phyloP scores from a whole-genome alignment of 768 basidiomycete species.

The Pleurotus giganteus region DNA sequence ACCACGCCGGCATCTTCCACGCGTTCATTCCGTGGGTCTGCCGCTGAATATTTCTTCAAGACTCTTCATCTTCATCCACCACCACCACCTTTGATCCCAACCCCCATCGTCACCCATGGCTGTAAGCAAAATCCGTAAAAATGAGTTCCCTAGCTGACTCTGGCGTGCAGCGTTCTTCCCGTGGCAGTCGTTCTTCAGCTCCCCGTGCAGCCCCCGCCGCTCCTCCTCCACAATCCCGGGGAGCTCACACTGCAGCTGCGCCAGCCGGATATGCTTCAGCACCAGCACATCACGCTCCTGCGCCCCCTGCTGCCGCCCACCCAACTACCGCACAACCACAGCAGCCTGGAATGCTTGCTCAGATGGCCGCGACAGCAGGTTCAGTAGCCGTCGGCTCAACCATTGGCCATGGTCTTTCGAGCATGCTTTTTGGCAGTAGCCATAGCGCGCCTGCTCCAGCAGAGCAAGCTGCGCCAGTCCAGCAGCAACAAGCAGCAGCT shows the following conservation, averaged over 20 bases:
- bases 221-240: constrained; percentile 43
- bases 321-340: constrained; percentile 42
- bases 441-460: constrained; percentile 41
- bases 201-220: constrained; percentile 41
- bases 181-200: constrained; percentile 64
- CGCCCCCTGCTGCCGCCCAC: constrained; percentile 42
- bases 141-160: neutral
- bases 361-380: constrained; percentile 90
- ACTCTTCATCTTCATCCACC: constrained; percentile 2
- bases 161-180: constrained; percentile 65
- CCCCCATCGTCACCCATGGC: constrained; percentile 40
- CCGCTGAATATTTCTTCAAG: neutral
- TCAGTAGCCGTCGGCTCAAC: constrained; percentile 87
- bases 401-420: constrained; percentile 87
- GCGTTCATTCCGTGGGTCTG: neutral
- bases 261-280: constrained; percentile 43
- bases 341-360: constrained; percentile 72
- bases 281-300: constrained; percentile 33
- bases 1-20: neutral
- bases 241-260: constrained; percentile 50
- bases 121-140: constrained; percentile 31
- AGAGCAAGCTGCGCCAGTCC: constrained; percentile 49
- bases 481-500: constrained; percentile 47
- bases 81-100: constrained; percentile 1
- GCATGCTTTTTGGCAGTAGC: constrained; percentile 84